Conservation (phyloP, 179 eudicot genomes). For the Carnegiea gigantea region DNA sequence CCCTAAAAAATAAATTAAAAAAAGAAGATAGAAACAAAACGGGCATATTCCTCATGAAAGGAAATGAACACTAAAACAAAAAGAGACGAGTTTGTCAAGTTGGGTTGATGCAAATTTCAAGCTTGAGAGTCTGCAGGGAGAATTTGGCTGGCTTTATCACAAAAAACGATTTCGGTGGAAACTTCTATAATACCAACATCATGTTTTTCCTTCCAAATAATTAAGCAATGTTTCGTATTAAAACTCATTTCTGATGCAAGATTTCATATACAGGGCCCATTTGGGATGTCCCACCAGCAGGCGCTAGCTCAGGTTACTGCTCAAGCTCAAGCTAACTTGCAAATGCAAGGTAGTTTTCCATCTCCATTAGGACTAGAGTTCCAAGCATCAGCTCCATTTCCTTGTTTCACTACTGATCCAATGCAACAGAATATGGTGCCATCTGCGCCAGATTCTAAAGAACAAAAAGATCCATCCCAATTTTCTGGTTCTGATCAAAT, state of each 20-base stretch:
- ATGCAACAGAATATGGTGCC: constrained; percentile 38
- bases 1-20: background rate
- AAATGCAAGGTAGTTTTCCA: constrained; percentile 40
- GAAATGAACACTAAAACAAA: background rate
- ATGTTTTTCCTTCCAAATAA: background rate
- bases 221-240: background rate
- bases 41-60: background rate
- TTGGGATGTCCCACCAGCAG: constrained; percentile 76
- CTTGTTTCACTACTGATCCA: constrained; percentile 34
- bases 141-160: background rate
- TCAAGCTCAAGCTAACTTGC: constrained; percentile 49
- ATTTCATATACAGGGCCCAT: constrained; percentile 43
- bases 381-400: constrained; percentile 35
- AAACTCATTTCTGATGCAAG: constrained; percentile 8
- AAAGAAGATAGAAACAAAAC: background rate
- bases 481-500: constrained; percentile 47
- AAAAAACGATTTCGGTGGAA: background rate
- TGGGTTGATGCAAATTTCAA: background rate
- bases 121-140: background rate
- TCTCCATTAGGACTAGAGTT: constrained; percentile 32
- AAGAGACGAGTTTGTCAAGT: background rate
- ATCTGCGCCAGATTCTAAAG: constrained; percentile 35
- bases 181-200: background rate
- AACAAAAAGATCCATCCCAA: constrained; percentile 40
- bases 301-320: constrained; percentile 63